phyloP scores from a whole-genome alignment of 345 rosid genomes.

The Citrus medica region DNA sequence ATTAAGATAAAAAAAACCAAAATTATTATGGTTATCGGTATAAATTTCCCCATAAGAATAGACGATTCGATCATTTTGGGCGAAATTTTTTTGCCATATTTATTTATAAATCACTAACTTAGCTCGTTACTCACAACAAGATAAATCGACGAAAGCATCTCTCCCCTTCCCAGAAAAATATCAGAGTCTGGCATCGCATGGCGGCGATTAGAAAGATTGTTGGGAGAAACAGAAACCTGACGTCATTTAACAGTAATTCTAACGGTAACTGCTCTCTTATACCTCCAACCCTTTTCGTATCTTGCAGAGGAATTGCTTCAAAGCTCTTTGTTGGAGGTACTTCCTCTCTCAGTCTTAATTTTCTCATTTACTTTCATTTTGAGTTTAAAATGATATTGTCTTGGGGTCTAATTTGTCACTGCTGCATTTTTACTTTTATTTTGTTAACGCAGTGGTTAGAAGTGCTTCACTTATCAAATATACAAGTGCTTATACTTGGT shows the following conservation, averaged over 20 bases:
- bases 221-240: conserved; percentile 8
- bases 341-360: neutral
- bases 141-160: neutral
- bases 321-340: conserved; percentile 83
- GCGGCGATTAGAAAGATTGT: conserved; percentile 56
- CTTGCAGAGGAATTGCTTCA: conserved; percentile 58
- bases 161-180: neutral
- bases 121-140: neutral
- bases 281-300: conserved; percentile 28
- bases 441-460: neutral
- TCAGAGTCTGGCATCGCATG: conserved; percentile 20
- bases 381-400: neutral
- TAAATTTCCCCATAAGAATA: no score
- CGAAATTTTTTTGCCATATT: no score
- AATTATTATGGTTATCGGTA: no score
- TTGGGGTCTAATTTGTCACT: neutral
- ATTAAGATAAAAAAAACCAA: no score
- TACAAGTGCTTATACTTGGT: no score
- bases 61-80: no score
- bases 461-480: neutral
- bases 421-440: neutral
- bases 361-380: neutral
- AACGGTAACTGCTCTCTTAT: conserved; percentile 14
- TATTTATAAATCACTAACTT: neutral
- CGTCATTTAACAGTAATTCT: neutral